Conservation (phyloP, 2,329 filamentous ascomycete species). For the Neofusicoccum umdonicola region DNA sequence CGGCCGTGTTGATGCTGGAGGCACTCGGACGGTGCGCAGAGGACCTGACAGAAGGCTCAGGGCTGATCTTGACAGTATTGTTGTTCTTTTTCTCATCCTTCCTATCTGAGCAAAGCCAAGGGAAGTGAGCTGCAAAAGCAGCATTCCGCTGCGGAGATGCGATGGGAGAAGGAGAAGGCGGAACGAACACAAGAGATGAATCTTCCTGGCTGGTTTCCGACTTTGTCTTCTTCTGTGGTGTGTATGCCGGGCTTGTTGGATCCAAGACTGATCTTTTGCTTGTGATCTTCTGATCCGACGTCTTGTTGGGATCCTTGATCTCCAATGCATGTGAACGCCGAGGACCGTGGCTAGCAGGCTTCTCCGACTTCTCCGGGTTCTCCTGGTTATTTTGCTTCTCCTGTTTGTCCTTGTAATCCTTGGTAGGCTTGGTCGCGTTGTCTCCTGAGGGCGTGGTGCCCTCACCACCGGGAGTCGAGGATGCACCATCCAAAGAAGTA, state of each 20-base stretch:
- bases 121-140: constrained; percentile 24
- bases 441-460: constrained; percentile 15
- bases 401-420: not conserved
- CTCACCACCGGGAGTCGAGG: constrained; percentile 24
- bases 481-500: constrained; percentile 23
- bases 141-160: constrained; percentile 19
- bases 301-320: constrained; percentile 39
- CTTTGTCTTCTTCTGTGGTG: constrained; percentile 26
- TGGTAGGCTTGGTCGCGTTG: not conserved
- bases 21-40: constrained; percentile 33
- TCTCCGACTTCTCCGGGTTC: constrained; percentile 1
- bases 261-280: constrained; percentile 29
- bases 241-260: constrained; percentile 41
- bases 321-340: constrained; percentile 41
- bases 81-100: constrained; percentile 20
- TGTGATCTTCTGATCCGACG: constrained; percentile 18
- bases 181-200: constrained; percentile 21
- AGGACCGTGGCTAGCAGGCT: constrained; percentile 10
- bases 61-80: not conserved
- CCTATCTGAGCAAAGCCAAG: constrained; percentile 23
- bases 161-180: constrained; percentile 34
- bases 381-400: constrained; percentile 2
- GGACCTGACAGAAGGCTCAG: constrained; percentile 19
- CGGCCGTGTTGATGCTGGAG: constrained; percentile 40
- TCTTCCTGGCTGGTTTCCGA: constrained; percentile 19